Evolutionary conservation across 805 yeast species (phyloP), one percentile per base, ranked within the genome.

Genomic region (Yarrowia phangngaensis): DNA sequence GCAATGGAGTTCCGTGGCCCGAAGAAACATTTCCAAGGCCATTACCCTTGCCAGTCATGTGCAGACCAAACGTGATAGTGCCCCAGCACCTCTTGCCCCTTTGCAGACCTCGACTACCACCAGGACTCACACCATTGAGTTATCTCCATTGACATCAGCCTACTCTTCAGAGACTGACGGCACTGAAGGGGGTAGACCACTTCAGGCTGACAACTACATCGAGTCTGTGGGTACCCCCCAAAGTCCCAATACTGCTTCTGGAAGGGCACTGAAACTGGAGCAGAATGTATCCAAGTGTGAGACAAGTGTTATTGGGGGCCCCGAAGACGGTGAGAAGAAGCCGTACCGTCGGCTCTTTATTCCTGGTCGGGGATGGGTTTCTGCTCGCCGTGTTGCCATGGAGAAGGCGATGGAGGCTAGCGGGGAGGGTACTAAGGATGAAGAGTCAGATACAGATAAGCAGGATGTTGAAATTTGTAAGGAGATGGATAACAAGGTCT

Each of bases 351-450:
- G 61, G 16, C 35, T 58, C 14, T 58, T 55, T 19, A 48, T 58
- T 22, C 60, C 61, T 6, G 59, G 58, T 4, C 28, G 58, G 8
- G 61, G 61, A 12, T 58, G 61, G 61, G 52, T 56, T 16, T 55
- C 58, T 8, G 51, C 55, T 12, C 52, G 52, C 20, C 43, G 56
- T n/a, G 33, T 56, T 28, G 56, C 56, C 27, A 24, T 52, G 35
- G 52, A 51, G 36, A 28, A 38, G 43, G 51, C 49, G 7, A 45
- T 48, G 27, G 50, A 45, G 50, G 30, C 27, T 24, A 24, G 11
- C 12, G 27, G 27, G 27, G 27, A 24, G 12, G 27, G 27, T 24
- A 24, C 27, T n/a, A n/a, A n/a, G n/a, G n/a, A n/a, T n/a, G n/a
- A n/a, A n/a, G n/a, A n/a, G n/a, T n/a, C n/a, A n/a, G 11, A 24